Evolutionary conservation across 2,329 filamentous ascomycete species (phyloP).

Genomic region (Colletotrichum navitas): DNA sequence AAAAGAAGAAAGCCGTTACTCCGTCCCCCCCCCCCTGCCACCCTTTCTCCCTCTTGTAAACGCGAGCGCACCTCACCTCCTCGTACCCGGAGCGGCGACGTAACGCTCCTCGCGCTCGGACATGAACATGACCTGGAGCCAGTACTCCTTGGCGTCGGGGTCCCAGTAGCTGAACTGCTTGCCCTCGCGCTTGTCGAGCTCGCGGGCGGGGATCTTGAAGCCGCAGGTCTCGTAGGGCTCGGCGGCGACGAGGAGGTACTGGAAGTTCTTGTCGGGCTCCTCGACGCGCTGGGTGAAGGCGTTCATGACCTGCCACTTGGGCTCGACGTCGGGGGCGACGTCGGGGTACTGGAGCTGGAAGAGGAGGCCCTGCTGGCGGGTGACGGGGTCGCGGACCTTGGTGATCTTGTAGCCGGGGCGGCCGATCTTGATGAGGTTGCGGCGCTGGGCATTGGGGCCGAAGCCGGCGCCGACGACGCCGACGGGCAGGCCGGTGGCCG

Average conservation of each 20-base stretch:
- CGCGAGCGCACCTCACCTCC: constrained; percentile 50
- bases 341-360: constrained; percentile 98
- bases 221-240: constrained; percentile 98
- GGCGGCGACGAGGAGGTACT: constrained; percentile 94
- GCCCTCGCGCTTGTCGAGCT: constrained; percentile 90
- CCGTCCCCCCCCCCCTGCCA: no score
- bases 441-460: constrained; percentile 66
- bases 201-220: constrained; percentile 94
- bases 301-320: constrained; percentile 96
- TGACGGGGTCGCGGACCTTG: constrained; percentile 90
- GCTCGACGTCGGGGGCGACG: constrained; percentile 79
- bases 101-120: constrained; percentile 96
- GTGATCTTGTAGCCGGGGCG: constrained; percentile 98
- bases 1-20: no score
- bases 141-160: constrained; percentile 95
- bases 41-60: no score
- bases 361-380: constrained; percentile 88
- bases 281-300: constrained; percentile 97
- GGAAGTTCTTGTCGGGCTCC: constrained; percentile 92
- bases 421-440: constrained; percentile 94
- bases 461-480: constrained; percentile 81
- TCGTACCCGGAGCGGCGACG: constrained; percentile 73
- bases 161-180: constrained; percentile 97
- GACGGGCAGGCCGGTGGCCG: constrained; percentile 76
- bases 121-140: constrained; percentile 98